Percentiles rank a stretch among this genome's conserved stretches.
Evolutionary conservation across 345 rosid species (phyloP).

Genomic region (Alliaria petiolata): DNA sequence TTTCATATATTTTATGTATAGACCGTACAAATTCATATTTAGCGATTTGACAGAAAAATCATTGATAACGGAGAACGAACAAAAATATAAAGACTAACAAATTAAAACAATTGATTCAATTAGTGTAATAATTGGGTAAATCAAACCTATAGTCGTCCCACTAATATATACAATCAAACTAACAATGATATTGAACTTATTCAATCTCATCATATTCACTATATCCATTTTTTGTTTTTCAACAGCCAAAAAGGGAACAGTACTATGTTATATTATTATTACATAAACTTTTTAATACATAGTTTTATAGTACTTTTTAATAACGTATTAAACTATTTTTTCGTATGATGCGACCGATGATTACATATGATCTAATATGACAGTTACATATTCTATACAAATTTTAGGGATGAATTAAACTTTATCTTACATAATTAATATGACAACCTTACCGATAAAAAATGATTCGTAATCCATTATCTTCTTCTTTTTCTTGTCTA

Average conservation of each 20-base stretch:
- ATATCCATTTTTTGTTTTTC: neutral
- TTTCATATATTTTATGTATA: too few species aligned
- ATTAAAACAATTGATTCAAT: neutral
- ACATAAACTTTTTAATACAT: neutral
- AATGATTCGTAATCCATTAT: neutral
- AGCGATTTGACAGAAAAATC: too few species aligned
- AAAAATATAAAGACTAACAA: too few species aligned
- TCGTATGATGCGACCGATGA: constrained; percentile 1
- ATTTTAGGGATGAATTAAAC: neutral
- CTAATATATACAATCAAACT: too few species aligned
- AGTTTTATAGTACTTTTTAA: neutral
- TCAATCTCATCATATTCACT: neutral
- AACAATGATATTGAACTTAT: neutral
- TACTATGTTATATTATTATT: neutral
- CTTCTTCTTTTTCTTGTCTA: neutral
- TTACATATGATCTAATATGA: neutral
- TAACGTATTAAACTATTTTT: neutral
- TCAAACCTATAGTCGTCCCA: neutral
- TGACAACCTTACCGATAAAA: neutral
- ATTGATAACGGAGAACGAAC: too few species aligned
- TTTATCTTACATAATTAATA: too few species aligned
- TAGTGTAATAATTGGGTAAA: neutral
- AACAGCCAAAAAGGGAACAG: neutral
- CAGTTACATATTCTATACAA: constrained; percentile 1
- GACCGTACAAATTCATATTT: too few species aligned